Evolutionary conservation across 2,329 filamentous ascomycete genomes (phyloP).

Genomic region (Thelonectria discophora): DNA sequence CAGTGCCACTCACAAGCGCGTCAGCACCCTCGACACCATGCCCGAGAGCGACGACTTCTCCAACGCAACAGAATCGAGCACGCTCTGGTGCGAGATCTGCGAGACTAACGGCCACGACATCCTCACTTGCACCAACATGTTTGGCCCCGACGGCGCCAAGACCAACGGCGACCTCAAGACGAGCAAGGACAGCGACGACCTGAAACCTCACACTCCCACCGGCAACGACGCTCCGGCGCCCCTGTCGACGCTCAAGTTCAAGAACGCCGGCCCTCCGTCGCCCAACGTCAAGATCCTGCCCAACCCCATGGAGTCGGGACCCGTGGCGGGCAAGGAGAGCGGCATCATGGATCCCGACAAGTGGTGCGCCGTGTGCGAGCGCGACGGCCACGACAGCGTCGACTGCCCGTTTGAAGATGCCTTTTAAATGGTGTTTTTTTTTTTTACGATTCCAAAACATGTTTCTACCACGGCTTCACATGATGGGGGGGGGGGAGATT

Average conservation of each 20-base stretch:
- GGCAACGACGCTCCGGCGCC: conserved; percentile 63
- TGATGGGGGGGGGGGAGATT: conserved; percentile 1
- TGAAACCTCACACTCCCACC: conserved; percentile 52
- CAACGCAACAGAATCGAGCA: conserved; percentile 75
- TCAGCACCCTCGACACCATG: conserved; percentile 71
- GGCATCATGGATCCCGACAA: conserved; percentile 83
- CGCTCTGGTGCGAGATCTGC: conserved; percentile 94
- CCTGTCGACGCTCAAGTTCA: conserved; percentile 61
- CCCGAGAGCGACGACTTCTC: conserved; percentile 75
- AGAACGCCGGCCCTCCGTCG: conserved; percentile 49
- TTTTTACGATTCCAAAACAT: background rate
- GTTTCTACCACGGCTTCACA: conserved; percentile 20
- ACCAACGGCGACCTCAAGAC: conserved; percentile 43
- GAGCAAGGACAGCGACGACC: conserved; percentile 51
- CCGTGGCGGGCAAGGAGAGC: conserved; percentile 80
- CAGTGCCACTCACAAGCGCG: conserved; percentile 55
- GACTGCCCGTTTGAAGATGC: conserved; percentile 93
- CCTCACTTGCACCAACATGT: conserved; percentile 92
- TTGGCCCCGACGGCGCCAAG: conserved; percentile 59
- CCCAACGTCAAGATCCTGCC: conserved; percentile 61
- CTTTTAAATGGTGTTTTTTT: conserved; percentile 56
- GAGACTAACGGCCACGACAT: conserved; percentile 93
- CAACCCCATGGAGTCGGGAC: conserved; percentile 71
- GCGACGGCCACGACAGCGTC: conserved; percentile 95
- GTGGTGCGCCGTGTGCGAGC: conserved; percentile 97